These are phyloP conservation scores for Nicotiana obtusifolia DNA, from an alignment of 257 asterid genomes.

Conservation along the genomic window DNA sequence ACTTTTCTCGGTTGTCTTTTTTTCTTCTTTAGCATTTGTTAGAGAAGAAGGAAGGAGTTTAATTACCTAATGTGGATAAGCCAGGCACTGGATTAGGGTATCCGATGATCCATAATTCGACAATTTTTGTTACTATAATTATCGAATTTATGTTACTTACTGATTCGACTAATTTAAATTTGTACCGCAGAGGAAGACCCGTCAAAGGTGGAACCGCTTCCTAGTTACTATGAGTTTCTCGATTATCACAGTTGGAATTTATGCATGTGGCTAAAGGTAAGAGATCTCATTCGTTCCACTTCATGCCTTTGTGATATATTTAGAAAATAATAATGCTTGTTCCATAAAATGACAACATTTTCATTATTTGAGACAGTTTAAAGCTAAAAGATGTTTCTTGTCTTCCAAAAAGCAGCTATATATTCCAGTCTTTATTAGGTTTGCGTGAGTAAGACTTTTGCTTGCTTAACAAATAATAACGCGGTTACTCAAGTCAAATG, in stretches of 20 bases:
- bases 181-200: rapidly evolving
- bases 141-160: not conserved
- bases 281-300: not conserved
- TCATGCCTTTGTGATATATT: not conserved
- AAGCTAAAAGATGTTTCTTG: not conserved
- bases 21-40: not conserved
- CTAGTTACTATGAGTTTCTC: too few species aligned
- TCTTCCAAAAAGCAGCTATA: too few species aligned
- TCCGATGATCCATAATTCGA: not conserved
- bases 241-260: too few species aligned
- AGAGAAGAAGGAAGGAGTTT: not conserved
- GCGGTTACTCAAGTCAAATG: conserved; percentile 7
- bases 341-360: not conserved
- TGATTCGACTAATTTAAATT: not conserved
- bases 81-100: not conserved
- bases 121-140: not conserved
- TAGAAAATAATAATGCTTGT: conserved; percentile 1
- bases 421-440: not conserved
- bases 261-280: not conserved
- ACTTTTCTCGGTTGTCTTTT: not conserved
- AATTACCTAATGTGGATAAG: not conserved
- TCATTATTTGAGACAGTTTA: conserved; percentile 2
- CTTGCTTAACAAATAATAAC: conserved; percentile 4
- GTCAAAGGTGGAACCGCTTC: too few species aligned
- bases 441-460: not conserved